Evolutionary conservation across 2,329 filamentous ascomycete species (phyloP).

Genomic region (Pseudopyricularia javanii): DNA sequence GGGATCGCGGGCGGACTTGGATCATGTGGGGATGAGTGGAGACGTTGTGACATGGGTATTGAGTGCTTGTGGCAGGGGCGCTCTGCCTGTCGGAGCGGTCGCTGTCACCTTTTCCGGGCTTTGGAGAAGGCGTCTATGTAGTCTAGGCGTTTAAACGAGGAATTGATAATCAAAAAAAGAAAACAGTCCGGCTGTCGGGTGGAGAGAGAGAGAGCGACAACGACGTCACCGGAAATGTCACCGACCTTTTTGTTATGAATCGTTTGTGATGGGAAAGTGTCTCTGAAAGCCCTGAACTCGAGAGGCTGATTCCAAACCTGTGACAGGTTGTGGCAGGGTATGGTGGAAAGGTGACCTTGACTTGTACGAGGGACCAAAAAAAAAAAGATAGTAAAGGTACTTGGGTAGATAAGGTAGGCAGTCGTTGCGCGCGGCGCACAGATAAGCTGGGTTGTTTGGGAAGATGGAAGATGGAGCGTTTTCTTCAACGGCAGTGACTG

Average conservation of each 20-base stretch:
- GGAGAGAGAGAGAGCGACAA: not conserved
- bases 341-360: too few relatives aligned
- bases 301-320: not conserved
- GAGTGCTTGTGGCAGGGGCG: not conserved
- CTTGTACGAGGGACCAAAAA: too few relatives aligned
- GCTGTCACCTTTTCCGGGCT: not conserved
- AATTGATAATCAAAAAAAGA: too few relatives aligned
- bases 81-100: not conserved
- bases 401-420: not conserved
- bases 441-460: not conserved
- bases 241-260: not conserved
- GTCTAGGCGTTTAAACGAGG: too few relatives aligned
- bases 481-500: not conserved
- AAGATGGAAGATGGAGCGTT: not conserved
- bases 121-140: too few relatives aligned
- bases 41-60: not conserved
- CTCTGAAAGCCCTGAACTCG: not conserved
- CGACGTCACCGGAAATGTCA: not conserved
- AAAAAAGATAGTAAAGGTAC: too few relatives aligned
- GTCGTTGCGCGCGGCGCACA: too few relatives aligned
- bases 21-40: not conserved
- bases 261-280: not conserved
- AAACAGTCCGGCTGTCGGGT: not conserved
- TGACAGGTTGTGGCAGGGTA: not conserved
- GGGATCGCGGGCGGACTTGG: not conserved